Conservation (phyloP, 495 filamentous ascomycete genomes). For the Penicillium tannophilum region DNA sequence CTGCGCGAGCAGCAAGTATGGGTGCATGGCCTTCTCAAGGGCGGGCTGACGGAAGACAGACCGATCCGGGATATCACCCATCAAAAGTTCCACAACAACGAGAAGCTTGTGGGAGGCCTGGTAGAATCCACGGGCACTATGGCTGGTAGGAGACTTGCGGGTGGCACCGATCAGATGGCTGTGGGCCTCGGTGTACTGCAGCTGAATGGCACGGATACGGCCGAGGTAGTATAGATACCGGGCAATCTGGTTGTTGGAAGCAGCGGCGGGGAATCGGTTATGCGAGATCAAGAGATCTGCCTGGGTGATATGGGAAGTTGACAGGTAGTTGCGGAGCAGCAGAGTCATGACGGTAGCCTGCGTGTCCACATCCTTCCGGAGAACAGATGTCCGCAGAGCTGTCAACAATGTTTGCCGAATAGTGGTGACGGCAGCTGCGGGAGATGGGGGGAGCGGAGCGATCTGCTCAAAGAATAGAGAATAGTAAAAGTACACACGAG, state of each 20-base stretch:
- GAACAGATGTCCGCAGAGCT: constrained; percentile 87
- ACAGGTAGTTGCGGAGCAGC: constrained; percentile 92
- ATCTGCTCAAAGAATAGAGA: constrained; percentile 91
- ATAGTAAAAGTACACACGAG: constrained; percentile 97
- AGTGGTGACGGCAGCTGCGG: constrained; percentile 76
- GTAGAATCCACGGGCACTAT: constrained; percentile 88
- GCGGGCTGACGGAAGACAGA: constrained; percentile 85
- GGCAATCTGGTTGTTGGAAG: constrained; percentile 96
- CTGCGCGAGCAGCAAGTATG: constrained; percentile 90
- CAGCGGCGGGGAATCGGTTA: constrained; percentile 88
- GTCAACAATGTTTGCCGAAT: constrained; percentile 86
- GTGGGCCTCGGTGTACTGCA: constrained; percentile 96
- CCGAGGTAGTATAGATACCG: constrained; percentile 95
- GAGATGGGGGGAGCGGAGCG: constrained; percentile 81
- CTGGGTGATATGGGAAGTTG: constrained; percentile 94
- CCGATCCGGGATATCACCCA: constrained; percentile 98
- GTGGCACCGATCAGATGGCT: constrained; percentile 89
- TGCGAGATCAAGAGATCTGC: constrained; percentile 94
- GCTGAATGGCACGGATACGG: constrained; percentile 92
- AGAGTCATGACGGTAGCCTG: constrained; percentile 94
- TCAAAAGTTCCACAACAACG: constrained; percentile 92
- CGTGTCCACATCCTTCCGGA: constrained; percentile 94
- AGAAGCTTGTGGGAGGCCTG: constrained; percentile 93
- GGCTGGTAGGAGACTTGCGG: constrained; percentile 88
- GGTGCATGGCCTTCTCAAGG: constrained; percentile 82